These are phyloP conservation scores for Huntiella savannae DNA, from an alignment of 2,329 filamentous ascomycete species.

Conservation along the genomic window DNA sequence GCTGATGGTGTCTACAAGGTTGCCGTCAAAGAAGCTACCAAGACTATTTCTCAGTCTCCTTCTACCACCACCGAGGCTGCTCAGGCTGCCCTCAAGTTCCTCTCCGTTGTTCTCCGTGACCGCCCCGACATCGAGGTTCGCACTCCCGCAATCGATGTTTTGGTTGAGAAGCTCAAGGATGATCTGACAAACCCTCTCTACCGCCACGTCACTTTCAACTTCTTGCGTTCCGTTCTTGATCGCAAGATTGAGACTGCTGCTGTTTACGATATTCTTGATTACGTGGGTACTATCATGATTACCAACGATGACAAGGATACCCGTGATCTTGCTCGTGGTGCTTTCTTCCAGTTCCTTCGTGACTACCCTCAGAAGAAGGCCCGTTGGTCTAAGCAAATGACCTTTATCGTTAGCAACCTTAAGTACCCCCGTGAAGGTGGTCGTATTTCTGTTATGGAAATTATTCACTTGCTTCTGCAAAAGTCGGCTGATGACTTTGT, in stretches of 20 bases:
- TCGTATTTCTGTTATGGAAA: conserved; percentile 80
- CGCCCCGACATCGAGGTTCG: conserved; percentile 56
- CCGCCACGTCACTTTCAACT: conserved; percentile 86
- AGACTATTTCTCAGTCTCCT: conserved; percentile 55
- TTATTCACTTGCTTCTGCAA: conserved; percentile 65
- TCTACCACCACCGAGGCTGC: conserved; percentile 68
- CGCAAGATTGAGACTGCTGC: conserved; percentile 69
- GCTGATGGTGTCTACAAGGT: conserved; percentile 48
- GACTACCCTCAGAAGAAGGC: conserved; percentile 87
- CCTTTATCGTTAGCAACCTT: conserved; percentile 76
- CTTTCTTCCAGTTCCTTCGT: conserved; percentile 84
- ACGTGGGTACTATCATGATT: conserved; percentile 81
- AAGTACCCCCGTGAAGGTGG: conserved; percentile 80
- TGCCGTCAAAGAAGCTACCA: conserved; percentile 70
- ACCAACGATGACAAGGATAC: conserved; percentile 84
- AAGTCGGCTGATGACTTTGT: conserved; percentile 70
- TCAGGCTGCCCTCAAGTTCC: conserved; percentile 74
- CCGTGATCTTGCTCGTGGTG: conserved; percentile 68
- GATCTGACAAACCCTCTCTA: conserved; percentile 86
- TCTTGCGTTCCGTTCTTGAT: conserved; percentile 70
- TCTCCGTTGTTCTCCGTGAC: conserved; percentile 71
- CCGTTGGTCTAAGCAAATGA: conserved; percentile 73
- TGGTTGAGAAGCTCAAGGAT: conserved; percentile 64
- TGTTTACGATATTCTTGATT: conserved; percentile 82
- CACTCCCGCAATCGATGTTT: conserved; percentile 62